Conservation (phyloP, 805 yeast species). For the Wickerhamia fluorescens region DNA sequence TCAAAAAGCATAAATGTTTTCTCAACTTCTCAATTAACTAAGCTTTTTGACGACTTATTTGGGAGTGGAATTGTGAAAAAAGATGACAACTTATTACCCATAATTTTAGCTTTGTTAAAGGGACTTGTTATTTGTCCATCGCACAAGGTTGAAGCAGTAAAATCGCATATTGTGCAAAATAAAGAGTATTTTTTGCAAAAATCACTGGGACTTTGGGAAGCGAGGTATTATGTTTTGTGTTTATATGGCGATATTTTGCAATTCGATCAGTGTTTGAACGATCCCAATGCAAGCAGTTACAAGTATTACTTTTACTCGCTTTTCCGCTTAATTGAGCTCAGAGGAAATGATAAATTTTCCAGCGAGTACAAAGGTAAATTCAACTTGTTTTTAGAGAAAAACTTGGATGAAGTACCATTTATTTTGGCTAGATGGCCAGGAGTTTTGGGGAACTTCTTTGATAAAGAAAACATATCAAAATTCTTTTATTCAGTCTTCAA, state of each 20-base stretch:
- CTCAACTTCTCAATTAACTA: constrained; percentile 40
- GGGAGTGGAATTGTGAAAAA: too few species aligned
- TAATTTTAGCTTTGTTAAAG: constrained; percentile 16
- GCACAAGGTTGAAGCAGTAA: constrained; percentile 11
- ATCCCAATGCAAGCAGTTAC: too few species aligned
- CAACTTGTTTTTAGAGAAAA: constrained; percentile 6
- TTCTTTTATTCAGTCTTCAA: constrained; percentile 24
- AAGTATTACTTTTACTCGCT: constrained; percentile 26
- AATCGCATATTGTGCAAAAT: constrained; percentile 5
- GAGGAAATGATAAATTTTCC: constrained; percentile 9
- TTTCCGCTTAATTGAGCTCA: constrained; percentile 47
- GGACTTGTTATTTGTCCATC: constrained; percentile 35
- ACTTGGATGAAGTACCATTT: constrained; percentile 2
- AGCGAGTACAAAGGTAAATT: constrained; percentile 8
- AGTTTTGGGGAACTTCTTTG: constrained; percentile 30
- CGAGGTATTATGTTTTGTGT: constrained; percentile 41
- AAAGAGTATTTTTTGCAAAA: constrained; percentile 11
- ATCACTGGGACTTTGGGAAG: constrained; percentile 41
- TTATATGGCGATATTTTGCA: constrained; percentile 29
- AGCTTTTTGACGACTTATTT: constrained; percentile 5
- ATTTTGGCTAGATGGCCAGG: constrained; percentile 51
- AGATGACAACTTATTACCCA: neutral
- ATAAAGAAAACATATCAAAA: constrained; percentile 16
- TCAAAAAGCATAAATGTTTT: constrained; percentile 36
- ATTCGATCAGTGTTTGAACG: constrained; percentile 4